phyloP scores from a whole-genome alignment of 202 grass and related monocot species.

The Hordeum pubiflorum region DNA sequence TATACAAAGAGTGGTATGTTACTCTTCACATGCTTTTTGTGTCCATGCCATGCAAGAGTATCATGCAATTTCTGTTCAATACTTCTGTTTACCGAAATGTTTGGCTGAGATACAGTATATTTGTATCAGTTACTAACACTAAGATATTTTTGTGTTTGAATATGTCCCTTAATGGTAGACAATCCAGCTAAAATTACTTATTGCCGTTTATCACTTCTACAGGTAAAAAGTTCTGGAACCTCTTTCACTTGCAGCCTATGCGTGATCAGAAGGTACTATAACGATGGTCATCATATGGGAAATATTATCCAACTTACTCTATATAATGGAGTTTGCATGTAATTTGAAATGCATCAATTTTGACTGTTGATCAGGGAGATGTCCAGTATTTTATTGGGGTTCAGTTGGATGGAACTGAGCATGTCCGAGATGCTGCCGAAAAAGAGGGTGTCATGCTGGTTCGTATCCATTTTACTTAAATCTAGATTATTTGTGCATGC shows the following conservation, averaged over 20 bases:
- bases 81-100: neutral
- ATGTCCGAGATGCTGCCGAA: constrained; percentile 51
- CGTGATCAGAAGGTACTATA: constrained; percentile 87
- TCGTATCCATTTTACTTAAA: constrained; percentile 24
- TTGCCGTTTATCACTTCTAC: constrained; percentile 15
- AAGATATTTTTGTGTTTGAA: neutral
- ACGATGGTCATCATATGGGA: neutral
- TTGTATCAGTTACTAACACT: neutral
- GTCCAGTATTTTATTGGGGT: constrained; percentile 98
- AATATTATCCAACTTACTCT: neutral
- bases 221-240: constrained; percentile 98
- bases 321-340: constrained; percentile 17
- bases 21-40: constrained; percentile 9
- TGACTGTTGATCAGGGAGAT: constrained; percentile 59
- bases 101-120: neutral
- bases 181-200: constrained; percentile 22
- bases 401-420: constrained; percentile 87
- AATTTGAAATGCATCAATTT: constrained; percentile 22
- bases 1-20: constrained; percentile 84
- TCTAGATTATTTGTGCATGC: neutral
- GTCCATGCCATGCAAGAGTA: neutral
- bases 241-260: constrained; percentile 97
- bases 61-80: neutral
- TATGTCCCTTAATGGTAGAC: neutral
- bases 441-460: constrained; percentile 67